Evolutionary conservation across 2,329 filamentous ascomycete species (phyloP).

Genomic region (Calonectria naviculata): DNA sequence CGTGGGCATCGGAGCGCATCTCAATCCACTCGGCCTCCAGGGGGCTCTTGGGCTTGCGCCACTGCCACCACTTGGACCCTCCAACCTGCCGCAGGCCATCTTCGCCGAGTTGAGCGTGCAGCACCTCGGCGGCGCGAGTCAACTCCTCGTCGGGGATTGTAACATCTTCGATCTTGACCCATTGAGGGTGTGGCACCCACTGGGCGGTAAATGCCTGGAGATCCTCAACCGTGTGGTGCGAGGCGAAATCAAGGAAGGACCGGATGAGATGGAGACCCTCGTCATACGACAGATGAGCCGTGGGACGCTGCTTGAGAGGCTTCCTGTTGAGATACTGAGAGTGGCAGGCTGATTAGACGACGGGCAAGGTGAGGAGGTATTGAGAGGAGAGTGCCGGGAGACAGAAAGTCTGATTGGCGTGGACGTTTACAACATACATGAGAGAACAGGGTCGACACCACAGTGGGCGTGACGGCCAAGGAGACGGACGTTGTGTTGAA

Average conservation of each 20-base stretch:
- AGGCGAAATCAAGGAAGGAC: slow-evolving; percentile 85
- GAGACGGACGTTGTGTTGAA: slow-evolving; percentile 86
- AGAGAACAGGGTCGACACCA: slow-evolving; percentile 85
- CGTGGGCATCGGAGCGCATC: slow-evolving; percentile 81
- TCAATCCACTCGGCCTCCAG: slow-evolving; percentile 95
- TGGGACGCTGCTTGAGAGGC: slow-evolving; percentile 80
- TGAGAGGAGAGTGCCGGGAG: background rate
- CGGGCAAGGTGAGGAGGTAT: background rate
- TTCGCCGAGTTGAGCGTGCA: slow-evolving; percentile 81
- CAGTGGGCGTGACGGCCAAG: slow-evolving; percentile 86
- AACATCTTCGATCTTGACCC: slow-evolving; percentile 83
- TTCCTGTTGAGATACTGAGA: slow-evolving; percentile 84
- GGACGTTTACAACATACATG: slow-evolving; percentile 70
- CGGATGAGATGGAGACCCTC: slow-evolving; percentile 90
- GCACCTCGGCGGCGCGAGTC: slow-evolving; percentile 70
- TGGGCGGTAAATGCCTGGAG: slow-evolving; percentile 91
- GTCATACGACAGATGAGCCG: slow-evolving; percentile 92
- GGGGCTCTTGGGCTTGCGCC: slow-evolving; percentile 74
- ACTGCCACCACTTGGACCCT: slow-evolving; percentile 90
- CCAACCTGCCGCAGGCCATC: slow-evolving; percentile 82
- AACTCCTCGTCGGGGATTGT: slow-evolving; percentile 74
- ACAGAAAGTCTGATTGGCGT: background rate
- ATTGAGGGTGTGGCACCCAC: slow-evolving; percentile 89
- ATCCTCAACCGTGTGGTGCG: slow-evolving; percentile 92
- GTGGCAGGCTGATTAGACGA: slow-evolving; percentile 18